phyloP scores from a whole-genome alignment of 208 protist species.

The Lotmaria passim region DNA sequence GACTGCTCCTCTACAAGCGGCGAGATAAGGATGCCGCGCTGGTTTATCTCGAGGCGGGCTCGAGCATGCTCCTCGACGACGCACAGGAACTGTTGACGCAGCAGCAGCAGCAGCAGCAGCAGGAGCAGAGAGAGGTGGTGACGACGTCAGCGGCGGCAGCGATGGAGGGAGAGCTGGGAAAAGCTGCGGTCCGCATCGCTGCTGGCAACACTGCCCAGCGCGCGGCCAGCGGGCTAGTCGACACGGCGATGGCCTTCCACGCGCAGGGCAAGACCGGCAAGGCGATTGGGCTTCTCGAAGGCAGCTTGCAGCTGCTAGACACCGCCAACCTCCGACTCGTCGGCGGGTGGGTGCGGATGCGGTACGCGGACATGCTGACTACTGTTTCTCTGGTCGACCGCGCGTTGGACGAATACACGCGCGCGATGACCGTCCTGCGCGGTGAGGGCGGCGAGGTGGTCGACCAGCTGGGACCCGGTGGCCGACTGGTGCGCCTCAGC shows the following conservation, averaged over 20 bases:
- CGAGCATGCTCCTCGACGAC: constrained; percentile 63
- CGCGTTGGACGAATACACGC: constrained; percentile 55
- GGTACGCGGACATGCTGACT: constrained; percentile 69
- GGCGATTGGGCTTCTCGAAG: constrained; percentile 69
- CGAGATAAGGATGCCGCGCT: constrained; percentile 27
- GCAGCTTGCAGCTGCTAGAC: constrained; percentile 50
- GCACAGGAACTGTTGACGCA: constrained; percentile 45
- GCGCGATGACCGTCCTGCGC: constrained; percentile 54
- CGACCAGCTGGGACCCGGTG: constrained; percentile 33
- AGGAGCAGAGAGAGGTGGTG: neutral
- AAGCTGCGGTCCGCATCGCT: constrained; percentile 11
- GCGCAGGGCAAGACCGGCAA: constrained; percentile 48
- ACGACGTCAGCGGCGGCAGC: neutral
- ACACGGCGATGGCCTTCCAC: constrained; percentile 62
- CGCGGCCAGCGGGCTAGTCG: constrained; percentile 56
- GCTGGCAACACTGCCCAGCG: constrained; percentile 41
- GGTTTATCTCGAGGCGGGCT: constrained; percentile 70
- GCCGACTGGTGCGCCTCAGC: constrained; percentile 38
- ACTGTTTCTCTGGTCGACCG: constrained; percentile 62
- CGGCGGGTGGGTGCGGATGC: constrained; percentile 60
- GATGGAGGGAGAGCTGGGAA: neutral
- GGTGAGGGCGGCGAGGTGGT: constrained; percentile 19
- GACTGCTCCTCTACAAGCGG: constrained; percentile 55
- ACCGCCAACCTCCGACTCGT: constrained; percentile 48
- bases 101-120: no score